A percentile compares a stretch with the other conserved stretches of the same genome.
Evolutionary conservation across 108 stramenopile genomes (phyloP).

Genomic region (Cyclotella cryptica): DNA sequence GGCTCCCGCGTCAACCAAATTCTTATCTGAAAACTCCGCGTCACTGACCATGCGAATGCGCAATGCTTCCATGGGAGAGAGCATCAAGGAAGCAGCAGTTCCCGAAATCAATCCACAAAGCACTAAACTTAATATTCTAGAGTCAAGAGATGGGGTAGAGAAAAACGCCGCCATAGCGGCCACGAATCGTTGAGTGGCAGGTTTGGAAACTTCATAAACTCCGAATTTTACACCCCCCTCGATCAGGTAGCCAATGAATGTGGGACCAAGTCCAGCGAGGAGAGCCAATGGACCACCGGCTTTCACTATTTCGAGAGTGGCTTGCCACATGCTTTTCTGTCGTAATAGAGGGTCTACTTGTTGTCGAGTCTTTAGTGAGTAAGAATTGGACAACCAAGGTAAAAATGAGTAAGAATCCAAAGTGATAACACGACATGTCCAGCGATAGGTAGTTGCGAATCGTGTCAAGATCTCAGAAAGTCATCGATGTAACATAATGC

Average conservation of each 20-base stretch:
- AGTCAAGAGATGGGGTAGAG: constrained; percentile 53
- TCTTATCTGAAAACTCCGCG: constrained; percentile 60
- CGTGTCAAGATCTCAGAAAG: too few relatives aligned
- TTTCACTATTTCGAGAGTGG: constrained; percentile 59
- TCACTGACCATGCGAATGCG: constrained; percentile 90
- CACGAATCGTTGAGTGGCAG: constrained; percentile 47
- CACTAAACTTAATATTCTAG: constrained; percentile 56
- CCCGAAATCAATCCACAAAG: constrained; percentile 73
- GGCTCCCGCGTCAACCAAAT: constrained; percentile 61
- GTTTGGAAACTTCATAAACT: constrained; percentile 88
- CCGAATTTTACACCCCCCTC: constrained; percentile 90
- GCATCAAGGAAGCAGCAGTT: constrained; percentile 77
- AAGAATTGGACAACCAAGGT: background rate
- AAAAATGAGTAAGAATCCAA: background rate
- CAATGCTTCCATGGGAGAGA: constrained; percentile 89
- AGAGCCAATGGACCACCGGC: constrained; percentile 65
- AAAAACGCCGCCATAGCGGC: constrained; percentile 29
- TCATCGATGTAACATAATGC: background rate
- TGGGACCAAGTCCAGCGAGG: constrained; percentile 80
- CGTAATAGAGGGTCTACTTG: constrained; percentile 67
- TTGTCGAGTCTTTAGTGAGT: constrained; percentile 62
- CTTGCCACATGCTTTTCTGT: constrained; percentile 50
- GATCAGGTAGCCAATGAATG: constrained; percentile 77
- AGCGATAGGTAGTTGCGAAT: background rate
- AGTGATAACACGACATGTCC: background rate